phyloP scores from a whole-genome alignment of 2,329 filamentous ascomycete species.

The Mycosphaerella arachidis region DNA sequence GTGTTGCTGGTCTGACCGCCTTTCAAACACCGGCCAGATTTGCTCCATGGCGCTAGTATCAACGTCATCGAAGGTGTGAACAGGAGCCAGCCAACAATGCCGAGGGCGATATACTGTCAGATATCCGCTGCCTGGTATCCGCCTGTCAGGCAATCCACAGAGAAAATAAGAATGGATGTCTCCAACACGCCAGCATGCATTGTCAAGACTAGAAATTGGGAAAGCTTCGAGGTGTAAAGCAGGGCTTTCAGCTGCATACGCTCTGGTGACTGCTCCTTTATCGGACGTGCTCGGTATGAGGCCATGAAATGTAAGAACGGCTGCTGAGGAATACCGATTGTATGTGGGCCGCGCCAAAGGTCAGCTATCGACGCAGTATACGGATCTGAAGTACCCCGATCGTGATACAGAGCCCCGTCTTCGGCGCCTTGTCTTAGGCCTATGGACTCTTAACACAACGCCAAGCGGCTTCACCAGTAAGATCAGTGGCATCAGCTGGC shows the following conservation, averaged over 20 bases:
- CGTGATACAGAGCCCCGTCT: slow-evolving; percentile 10
- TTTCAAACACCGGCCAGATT: slow-evolving; percentile 8
- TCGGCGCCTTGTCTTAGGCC: slow-evolving; percentile 4
- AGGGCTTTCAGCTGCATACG: slow-evolving; percentile 17
- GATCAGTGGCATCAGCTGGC: slow-evolving; percentile 26
- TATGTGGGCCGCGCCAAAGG: background rate
- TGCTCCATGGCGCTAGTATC: slow-evolving; percentile 5
- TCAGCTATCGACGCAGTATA: slow-evolving; percentile 4
- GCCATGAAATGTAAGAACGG: slow-evolving; percentile 16
- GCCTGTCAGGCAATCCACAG: slow-evolving; percentile 6
- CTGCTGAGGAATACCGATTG: background rate
- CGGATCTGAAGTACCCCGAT: slow-evolving; percentile 4
- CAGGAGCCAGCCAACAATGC: slow-evolving; percentile 4
- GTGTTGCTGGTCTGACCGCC: background rate
- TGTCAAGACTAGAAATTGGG: slow-evolving; percentile 8
- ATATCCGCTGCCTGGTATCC: slow-evolving; percentile 6
- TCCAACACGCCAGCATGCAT: slow-evolving; percentile 5
- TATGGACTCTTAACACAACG: slow-evolving; percentile 17
- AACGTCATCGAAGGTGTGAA: background rate
- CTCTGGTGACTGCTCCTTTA: slow-evolving; percentile 6
- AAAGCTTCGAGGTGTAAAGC: slow-evolving; percentile 14
- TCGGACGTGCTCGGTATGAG: slow-evolving; percentile 7
- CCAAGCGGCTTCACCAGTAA: slow-evolving; percentile 25
- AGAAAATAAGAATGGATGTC: slow-evolving; percentile 8
- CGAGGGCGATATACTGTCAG: slow-evolving; percentile 12